Conservation (phyloP, 2,329 filamentous ascomycete species). For the Xylariaceae sp. region DNA sequence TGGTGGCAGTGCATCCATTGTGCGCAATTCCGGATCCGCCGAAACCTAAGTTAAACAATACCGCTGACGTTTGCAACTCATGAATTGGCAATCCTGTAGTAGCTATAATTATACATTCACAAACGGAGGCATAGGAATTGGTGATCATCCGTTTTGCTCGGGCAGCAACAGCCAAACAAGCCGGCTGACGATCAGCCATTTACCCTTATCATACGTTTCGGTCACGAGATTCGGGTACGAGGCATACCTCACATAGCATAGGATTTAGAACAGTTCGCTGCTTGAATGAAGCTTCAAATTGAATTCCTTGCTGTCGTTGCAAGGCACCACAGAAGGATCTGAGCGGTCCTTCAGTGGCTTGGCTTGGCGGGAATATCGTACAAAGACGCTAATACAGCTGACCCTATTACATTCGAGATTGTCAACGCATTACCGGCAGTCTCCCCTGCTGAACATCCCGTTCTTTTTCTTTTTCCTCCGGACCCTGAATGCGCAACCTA, state of each 20-base stretch:
- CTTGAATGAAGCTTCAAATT: conserved; percentile 10
- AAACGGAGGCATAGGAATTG: conserved; percentile 36
- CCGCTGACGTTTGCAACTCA: conserved; percentile 24
- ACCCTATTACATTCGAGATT: conserved; percentile 19
- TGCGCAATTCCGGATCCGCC: conserved; percentile 23
- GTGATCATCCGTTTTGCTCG: conserved; percentile 44
- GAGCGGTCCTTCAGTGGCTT: conserved; percentile 24
- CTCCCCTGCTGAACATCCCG: conserved; percentile 26
- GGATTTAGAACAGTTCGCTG: conserved; percentile 2
- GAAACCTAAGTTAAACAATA: conserved; percentile 25
- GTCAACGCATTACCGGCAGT: conserved; percentile 22
- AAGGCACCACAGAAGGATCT: conserved; percentile 11
- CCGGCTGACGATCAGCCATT: conserved; percentile 41
- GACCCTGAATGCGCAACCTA: conserved; percentile 32
- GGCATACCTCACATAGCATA: conserved; percentile 7
- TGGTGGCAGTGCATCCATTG: conserved; percentile 17
- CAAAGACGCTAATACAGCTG: conserved; percentile 15
- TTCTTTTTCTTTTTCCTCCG: conserved; percentile 17
- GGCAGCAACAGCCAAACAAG: conserved; percentile 49
- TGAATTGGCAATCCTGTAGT: conserved; percentile 33
- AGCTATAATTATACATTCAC: conserved; percentile 36
- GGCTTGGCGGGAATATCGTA: conserved; percentile 24
- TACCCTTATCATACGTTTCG: conserved; percentile 33
- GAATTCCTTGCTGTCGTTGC: conserved; percentile 10
- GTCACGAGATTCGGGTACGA: conserved; percentile 25